Evolutionary conservation across 805 yeast genomes (phyloP).

Genomic region (Candida palmyrensis): DNA sequence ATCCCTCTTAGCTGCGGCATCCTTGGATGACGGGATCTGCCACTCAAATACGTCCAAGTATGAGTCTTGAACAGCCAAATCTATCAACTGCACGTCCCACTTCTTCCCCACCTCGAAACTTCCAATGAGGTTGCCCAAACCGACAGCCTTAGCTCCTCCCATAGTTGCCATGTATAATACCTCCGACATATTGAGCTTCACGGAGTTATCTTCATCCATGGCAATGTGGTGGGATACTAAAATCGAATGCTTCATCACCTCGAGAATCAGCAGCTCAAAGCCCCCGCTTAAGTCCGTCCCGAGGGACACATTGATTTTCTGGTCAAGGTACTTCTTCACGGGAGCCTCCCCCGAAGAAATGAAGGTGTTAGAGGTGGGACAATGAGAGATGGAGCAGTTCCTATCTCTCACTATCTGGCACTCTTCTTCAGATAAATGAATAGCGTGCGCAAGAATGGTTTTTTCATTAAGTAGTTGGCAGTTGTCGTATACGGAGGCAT

Average conservation of each 20-base stretch:
- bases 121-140: slow-evolving; percentile 56
- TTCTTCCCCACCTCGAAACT: slow-evolving; percentile 70
- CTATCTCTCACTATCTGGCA: slow-evolving; percentile 47
- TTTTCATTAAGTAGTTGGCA: slow-evolving; percentile 53
- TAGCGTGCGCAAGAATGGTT: slow-evolving; percentile 86
- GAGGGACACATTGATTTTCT: slow-evolving; percentile 69
- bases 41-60: slow-evolving; percentile 73
- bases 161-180: slow-evolving; percentile 77
- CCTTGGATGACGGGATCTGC: slow-evolving; percentile 44
- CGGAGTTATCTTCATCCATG: slow-evolving; percentile 35
- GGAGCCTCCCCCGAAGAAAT: slow-evolving; percentile 89
- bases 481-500: slow-evolving; percentile 73
- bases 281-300: slow-evolving; percentile 44
- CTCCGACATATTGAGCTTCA: slow-evolving; percentile 59
- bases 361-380: slow-evolving; percentile 88
- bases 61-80: slow-evolving; percentile 48
- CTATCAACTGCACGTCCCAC: slow-evolving; percentile 81
- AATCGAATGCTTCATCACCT: slow-evolving; percentile 27
- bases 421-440: slow-evolving; percentile 69
- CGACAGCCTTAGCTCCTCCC: slow-evolving; percentile 83
- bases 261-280: slow-evolving; percentile 34
- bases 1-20: slow-evolving; percentile 8
- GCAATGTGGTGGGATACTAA: slow-evolving; percentile 38
- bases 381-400: slow-evolving; percentile 77
- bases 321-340: slow-evolving; percentile 56